Conservation (phyloP, 257 asterid species). For the Jasminum sambac region DNA sequence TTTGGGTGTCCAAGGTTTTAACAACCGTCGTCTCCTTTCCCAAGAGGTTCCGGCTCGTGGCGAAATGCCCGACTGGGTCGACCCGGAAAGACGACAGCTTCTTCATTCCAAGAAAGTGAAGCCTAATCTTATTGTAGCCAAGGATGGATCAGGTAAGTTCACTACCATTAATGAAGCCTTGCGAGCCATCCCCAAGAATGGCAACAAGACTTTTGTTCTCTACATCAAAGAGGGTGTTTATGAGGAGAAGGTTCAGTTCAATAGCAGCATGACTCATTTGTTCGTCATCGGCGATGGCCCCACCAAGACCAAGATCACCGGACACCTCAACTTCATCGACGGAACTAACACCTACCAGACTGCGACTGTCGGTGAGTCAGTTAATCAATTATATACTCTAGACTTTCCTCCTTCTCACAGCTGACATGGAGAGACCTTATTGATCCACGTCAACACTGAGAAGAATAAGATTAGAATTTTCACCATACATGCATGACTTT, state of each 20-base stretch:
- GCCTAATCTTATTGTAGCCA: conserved; percentile 56
- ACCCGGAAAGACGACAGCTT: conserved; percentile 34
- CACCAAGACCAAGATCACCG: conserved; percentile 53
- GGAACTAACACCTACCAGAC: conserved; percentile 49
- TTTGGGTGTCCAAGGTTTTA: neutral
- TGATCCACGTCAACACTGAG: no score
- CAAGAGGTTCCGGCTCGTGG: neutral
- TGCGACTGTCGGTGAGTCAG: conserved; percentile 53
- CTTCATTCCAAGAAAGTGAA: conserved; percentile 18
- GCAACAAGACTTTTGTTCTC: conserved; percentile 38
- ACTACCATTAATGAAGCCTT: conserved; percentile 53
- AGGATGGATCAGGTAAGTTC: conserved; percentile 60
- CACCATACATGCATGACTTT: neutral
- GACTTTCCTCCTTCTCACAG: no score
- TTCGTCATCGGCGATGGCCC: conserved; percentile 66
- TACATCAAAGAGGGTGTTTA: conserved; percentile 62
- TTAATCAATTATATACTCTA: neutral
- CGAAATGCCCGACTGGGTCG: conserved; percentile 26
- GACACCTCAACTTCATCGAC: conserved; percentile 41
- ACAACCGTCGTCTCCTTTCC: neutral
- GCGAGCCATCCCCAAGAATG: conserved; percentile 31
- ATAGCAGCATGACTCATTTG: conserved; percentile 29
- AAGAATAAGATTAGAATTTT: no score
- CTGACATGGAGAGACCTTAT: no score
- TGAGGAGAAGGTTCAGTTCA: conserved; percentile 39